A percentile compares a stretch with the other conserved stretches of the same genome.
Evolutionary conservation across 1,284 basidiomycete genomes (phyloP).

Genomic region (Spongiforma sp.): DNA sequence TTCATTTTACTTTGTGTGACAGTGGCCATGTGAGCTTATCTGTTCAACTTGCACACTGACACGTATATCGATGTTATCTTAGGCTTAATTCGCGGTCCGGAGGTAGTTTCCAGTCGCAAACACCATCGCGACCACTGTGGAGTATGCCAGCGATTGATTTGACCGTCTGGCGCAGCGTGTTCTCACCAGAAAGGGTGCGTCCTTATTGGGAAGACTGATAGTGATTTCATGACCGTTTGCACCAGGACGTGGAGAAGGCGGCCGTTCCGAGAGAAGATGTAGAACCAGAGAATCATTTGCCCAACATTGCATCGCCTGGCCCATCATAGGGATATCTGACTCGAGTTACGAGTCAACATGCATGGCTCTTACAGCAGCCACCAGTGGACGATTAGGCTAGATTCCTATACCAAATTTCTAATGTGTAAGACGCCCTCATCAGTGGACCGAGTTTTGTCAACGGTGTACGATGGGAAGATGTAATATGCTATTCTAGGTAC

Average conservation of each 20-base stretch:
- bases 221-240: conserved; percentile 3
- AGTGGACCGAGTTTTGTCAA: not conserved
- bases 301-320: conserved; percentile 2
- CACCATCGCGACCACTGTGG: conserved; percentile 8
- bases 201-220: not conserved
- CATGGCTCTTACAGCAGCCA: not conserved
- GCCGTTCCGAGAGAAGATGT: not conserved
- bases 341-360: too few species aligned
- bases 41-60: not conserved
- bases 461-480: conserved; percentile 4
- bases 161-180: conserved; percentile 5
- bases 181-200: conserved; percentile 38
- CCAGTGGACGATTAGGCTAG: conserved; percentile 3
- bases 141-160: conserved; percentile 16
- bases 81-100: conserved; percentile 22
- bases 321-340: not conserved
- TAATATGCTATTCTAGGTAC: not conserved
- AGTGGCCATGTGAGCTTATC: conserved; percentile 24
- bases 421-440: not conserved
- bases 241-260: conserved; percentile 15
- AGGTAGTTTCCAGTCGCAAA: conserved; percentile 5
- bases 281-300: not conserved
- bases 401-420: not conserved
- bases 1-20: not conserved
- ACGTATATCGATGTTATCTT: not conserved